Percentiles rank a stretch among this genome's conserved stretches.
Conservation (phyloP, 106 monocot species). For the Allium cepa region DNA sequence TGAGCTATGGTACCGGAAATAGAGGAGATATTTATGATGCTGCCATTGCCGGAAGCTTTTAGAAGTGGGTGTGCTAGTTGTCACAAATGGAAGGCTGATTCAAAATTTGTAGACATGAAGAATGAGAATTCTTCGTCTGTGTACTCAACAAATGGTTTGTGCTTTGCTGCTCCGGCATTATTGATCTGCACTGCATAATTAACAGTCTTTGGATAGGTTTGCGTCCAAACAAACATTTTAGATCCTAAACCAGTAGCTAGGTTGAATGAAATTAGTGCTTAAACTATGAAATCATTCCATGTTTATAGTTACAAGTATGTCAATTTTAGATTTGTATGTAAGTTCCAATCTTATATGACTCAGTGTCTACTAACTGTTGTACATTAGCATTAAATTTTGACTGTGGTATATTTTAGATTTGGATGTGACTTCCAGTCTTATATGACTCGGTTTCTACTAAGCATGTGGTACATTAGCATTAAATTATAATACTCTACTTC, state of each 20-base stretch:
- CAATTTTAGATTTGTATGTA: slow-evolving; percentile 9
- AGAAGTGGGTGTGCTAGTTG: slow-evolving; percentile 49
- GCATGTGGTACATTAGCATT: too few species aligned
- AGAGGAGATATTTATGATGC: slow-evolving; percentile 39
- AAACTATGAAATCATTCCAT: background rate
- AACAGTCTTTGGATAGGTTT: background rate
- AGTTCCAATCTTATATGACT: slow-evolving; percentile 4
- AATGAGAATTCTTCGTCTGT: slow-evolving; percentile 18
- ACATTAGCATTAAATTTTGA: background rate
- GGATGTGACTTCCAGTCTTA: background rate
- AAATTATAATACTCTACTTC: too few species aligned
- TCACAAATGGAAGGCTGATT: slow-evolving; percentile 48
- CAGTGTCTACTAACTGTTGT: background rate
- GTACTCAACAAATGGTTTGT: slow-evolving; percentile 14
- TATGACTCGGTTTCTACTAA: slow-evolving; percentile 6
- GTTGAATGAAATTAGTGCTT: background rate
- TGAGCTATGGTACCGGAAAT: slow-evolving; percentile 22
- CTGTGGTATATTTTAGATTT: background rate
- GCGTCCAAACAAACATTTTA: background rate
- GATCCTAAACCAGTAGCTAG: background rate
- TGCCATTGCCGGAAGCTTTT: slow-evolving; percentile 30
- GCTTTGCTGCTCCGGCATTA: slow-evolving; percentile 18
- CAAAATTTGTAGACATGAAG: slow-evolving; percentile 34
- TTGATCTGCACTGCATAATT: slow-evolving; percentile 15
- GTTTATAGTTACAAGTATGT: slow-evolving; percentile 58